These are phyloP conservation scores for Ogataea henricii DNA, from an alignment of 805 yeast genomes.

Conservation along the genomic window DNA sequence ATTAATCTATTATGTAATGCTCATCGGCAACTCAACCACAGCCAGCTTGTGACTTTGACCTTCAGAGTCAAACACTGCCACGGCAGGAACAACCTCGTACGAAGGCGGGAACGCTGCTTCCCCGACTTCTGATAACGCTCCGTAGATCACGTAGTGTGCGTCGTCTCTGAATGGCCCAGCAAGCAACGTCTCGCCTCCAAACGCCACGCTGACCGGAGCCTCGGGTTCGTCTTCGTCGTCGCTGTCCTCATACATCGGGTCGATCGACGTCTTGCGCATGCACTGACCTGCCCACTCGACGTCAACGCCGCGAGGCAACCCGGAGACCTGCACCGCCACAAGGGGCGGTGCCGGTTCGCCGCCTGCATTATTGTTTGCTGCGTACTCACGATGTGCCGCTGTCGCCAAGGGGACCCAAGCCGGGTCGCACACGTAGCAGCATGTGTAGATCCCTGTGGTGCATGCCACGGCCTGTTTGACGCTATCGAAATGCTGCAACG, in stretches of 20 bases:
- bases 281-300: constrained; percentile 78
- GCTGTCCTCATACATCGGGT: constrained; percentile 32
- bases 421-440: constrained; percentile 54
- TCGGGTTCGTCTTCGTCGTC: constrained; percentile 11
- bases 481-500: constrained; percentile 74
- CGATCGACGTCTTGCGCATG: constrained; percentile 43
- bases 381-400: constrained; percentile 50
- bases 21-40: constrained; percentile 12
- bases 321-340: constrained; percentile 54
- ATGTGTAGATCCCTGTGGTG: constrained; percentile 44
- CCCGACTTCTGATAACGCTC: constrained; percentile 11
- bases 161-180: neutral
- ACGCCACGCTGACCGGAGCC: neutral
- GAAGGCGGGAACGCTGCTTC: constrained; percentile 13
- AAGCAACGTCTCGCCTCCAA: neutral
- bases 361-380: neutral
- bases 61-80: constrained; percentile 14
- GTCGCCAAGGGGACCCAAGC: constrained; percentile 34
- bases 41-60: constrained; percentile 12
- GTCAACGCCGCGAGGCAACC: constrained; percentile 62
- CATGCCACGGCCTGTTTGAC: constrained; percentile 59
- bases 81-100: constrained; percentile 29
- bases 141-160: constrained; percentile 28
- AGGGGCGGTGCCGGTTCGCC: constrained; percentile 28
- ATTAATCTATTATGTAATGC: too few species aligned